A percentile compares a stretch with the other conserved stretches of the same genome.
phyloP scores from a whole-genome alignment of 495 filamentous ascomycete species.

The Aspergillus ostianus region DNA sequence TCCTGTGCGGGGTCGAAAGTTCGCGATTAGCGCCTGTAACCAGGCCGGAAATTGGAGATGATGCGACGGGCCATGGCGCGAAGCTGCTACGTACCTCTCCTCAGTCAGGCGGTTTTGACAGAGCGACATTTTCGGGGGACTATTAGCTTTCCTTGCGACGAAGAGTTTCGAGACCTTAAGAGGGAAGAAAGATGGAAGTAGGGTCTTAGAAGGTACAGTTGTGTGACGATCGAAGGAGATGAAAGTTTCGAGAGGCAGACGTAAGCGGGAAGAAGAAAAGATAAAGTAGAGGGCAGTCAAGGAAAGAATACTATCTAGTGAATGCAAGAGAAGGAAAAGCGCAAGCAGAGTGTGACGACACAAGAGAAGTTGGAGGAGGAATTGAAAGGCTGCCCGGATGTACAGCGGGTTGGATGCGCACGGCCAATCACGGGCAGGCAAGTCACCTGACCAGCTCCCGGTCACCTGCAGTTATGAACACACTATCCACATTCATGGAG shows the following conservation, averaged over 20 bases:
- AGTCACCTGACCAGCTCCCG: constrained; percentile 1
- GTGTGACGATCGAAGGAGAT: background rate
- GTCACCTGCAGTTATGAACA: no score
- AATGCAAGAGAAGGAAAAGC: no score
- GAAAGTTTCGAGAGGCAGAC: background rate
- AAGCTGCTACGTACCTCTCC: constrained; percentile 64
- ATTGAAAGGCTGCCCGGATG: constrained; percentile 2
- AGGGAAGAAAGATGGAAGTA: background rate
- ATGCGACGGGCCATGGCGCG: background rate
- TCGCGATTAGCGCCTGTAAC: constrained; percentile 17
- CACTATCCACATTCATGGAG: no score
- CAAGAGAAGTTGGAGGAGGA: background rate
- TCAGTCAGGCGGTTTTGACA: constrained; percentile 87
- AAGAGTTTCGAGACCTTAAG: constrained; percentile 1
- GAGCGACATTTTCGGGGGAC: constrained; percentile 64
- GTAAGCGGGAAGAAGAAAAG: background rate
- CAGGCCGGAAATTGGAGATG: background rate
- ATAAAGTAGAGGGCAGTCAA: background rate
- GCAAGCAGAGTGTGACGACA: no score
- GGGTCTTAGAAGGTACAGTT: background rate
- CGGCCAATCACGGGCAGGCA: constrained; percentile 2
- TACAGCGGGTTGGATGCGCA: constrained; percentile 4
- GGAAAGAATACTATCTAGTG: no score
- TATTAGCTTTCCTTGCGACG: background rate
- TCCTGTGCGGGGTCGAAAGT: constrained; percentile 49